Conservation (phyloP, 2,329 filamentous ascomycete genomes). For the Aspergillus puulaauensis region DNA sequence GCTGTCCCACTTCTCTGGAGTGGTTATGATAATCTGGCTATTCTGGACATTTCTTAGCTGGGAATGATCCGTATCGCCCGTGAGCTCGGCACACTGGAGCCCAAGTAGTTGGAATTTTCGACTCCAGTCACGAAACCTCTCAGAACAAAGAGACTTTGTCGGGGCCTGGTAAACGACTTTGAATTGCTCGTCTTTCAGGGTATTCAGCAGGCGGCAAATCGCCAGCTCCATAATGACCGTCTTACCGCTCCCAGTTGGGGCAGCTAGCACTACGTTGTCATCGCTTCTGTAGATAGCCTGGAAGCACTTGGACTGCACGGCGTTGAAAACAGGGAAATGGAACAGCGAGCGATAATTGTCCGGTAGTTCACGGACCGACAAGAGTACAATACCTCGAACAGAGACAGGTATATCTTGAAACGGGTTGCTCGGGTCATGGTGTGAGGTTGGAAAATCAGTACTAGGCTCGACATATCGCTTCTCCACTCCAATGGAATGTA, state of each 20-base stretch:
- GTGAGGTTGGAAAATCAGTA: neutral
- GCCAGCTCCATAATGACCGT: constrained; percentile 79
- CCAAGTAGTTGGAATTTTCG: constrained; percentile 69
- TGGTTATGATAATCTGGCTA: constrained; percentile 81
- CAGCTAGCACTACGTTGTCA: constrained; percentile 76
- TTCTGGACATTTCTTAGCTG: constrained; percentile 69
- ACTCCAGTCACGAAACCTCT: constrained; percentile 75
- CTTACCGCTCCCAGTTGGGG: constrained; percentile 83
- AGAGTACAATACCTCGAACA: constrained; percentile 60
- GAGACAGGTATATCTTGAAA: constrained; percentile 32
- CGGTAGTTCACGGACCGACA: constrained; percentile 62
- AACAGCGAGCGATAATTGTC: constrained; percentile 71
- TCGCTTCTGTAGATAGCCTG: constrained; percentile 62
- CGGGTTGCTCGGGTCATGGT: neutral
- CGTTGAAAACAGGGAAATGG: constrained; percentile 74
- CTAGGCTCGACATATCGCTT: neutral
- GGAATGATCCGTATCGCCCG: constrained; percentile 71
- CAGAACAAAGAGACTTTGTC: constrained; percentile 78
- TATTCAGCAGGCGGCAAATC: constrained; percentile 68
- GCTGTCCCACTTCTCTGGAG: constrained; percentile 89
- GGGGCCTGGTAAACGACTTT: constrained; percentile 86
- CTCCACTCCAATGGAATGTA: neutral
- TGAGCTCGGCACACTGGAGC: constrained; percentile 72
- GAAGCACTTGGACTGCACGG: constrained; percentile 79
- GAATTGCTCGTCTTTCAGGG: constrained; percentile 59